Conservation (phyloP, 2,329 filamentous ascomycete genomes). For the Drechslera avenae region DNA sequence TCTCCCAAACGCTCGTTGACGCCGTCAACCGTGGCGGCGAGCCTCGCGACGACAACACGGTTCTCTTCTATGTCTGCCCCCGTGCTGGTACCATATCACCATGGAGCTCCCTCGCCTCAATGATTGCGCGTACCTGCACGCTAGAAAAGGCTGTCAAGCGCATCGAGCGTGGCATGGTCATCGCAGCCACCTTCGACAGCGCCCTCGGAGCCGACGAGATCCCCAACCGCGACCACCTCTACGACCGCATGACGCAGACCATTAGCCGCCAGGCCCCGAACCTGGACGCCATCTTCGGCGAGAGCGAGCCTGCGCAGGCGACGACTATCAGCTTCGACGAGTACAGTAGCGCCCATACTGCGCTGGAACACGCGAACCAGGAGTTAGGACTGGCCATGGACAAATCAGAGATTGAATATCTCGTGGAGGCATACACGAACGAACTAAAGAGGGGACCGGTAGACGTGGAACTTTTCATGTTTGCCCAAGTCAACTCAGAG, state of each 20-base stretch:
- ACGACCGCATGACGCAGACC: slow-evolving; percentile 95
- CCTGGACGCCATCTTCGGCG: slow-evolving; percentile 77
- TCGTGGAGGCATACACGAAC: slow-evolving; percentile 80
- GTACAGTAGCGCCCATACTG: slow-evolving; percentile 68
- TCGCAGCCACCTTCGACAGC: slow-evolving; percentile 68
- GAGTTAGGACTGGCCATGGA: slow-evolving; percentile 85
- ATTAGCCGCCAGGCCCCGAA: slow-evolving; percentile 71
- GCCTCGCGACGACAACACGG: slow-evolving; percentile 57
- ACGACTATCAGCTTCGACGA: slow-evolving; percentile 74
- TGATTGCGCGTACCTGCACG: slow-evolving; percentile 89
- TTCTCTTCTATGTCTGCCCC: slow-evolving; percentile 75
- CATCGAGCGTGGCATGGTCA: slow-evolving; percentile 83
- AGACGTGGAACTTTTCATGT: slow-evolving; percentile 98
- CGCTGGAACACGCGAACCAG: slow-evolving; percentile 82
- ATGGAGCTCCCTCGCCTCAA: slow-evolving; percentile 96
- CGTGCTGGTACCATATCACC: slow-evolving; percentile 84
- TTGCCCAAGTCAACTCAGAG: slow-evolving; percentile 98
- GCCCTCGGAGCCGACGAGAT: slow-evolving; percentile 57
- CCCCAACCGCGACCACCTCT: slow-evolving; percentile 71
- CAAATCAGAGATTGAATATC: slow-evolving; percentile 86
- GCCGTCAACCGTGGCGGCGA: slow-evolving; percentile 56
- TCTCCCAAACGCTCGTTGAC: slow-evolving; percentile 54
- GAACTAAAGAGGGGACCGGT: slow-evolving; percentile 70
- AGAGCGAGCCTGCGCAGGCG: slow-evolving; percentile 67
- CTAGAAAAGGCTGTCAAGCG: slow-evolving; percentile 73